Percentiles rank a stretch among this genome's conserved stretches.
Conservation (phyloP, 139 green algal species). For the Chlamydomonas sp. region DNA sequence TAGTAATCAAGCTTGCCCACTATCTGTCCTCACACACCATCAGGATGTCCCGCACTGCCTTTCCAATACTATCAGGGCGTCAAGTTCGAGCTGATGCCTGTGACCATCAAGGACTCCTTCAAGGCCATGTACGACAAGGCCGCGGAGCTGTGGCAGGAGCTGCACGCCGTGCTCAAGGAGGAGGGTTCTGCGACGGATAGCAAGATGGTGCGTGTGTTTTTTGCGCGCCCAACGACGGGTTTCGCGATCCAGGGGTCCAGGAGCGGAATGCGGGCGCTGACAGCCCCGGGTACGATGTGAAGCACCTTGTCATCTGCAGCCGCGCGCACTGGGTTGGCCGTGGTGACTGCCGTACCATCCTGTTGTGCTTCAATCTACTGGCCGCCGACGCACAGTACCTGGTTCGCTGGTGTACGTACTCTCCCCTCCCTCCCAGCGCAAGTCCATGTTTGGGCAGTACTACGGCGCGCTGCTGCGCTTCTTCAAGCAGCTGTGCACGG, state of each 20-base stretch:
- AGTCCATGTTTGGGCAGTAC: constrained; percentile 40
- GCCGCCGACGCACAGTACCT: too few relatives aligned
- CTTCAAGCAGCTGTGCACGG: constrained; percentile 84
- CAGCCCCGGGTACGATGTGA: too few relatives aligned
- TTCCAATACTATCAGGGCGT: constrained; percentile 48
- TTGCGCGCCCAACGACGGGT: too few relatives aligned
- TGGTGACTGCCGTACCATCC: too few relatives aligned
- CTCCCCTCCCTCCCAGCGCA: background rate
- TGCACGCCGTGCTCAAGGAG: background rate
- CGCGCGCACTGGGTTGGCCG: too few relatives aligned
- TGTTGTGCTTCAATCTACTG: too few relatives aligned
- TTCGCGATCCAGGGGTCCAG: too few relatives aligned
- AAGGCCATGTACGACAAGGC: constrained; percentile 58
- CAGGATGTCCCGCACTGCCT: background rate
- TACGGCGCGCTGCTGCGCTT: constrained; percentile 80
- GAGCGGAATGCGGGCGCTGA: too few relatives aligned
- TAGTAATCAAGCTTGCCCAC: too few relatives aligned
- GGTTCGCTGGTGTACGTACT: background rate
- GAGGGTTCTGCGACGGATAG: background rate
- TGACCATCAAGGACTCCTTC: constrained; percentile 48
- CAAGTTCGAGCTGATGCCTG: constrained; percentile 43
- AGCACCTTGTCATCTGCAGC: too few relatives aligned
- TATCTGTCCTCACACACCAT: too few relatives aligned
- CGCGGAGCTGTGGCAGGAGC: constrained; percentile 48
- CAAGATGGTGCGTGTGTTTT: background rate